These are phyloP conservation scores for Acanthamoeba castellanii DNA, from an alignment of 208 protist species.

Conservation along the genomic window DNA sequence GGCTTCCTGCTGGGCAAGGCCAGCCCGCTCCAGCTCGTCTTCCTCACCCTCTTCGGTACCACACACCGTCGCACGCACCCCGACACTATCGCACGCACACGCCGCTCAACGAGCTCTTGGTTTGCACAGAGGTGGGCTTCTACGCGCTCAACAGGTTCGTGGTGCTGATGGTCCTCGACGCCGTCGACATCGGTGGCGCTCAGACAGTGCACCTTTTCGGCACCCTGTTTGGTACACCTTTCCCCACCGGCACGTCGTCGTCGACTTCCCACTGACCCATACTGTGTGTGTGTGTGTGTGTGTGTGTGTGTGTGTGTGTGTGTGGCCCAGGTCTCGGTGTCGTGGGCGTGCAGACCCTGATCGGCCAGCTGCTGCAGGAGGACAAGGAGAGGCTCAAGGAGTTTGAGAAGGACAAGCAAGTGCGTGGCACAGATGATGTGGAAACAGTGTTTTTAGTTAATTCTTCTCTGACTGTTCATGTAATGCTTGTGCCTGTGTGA, in stretches of 20 bases:
- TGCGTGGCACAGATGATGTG: background rate
- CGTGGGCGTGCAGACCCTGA: background rate
- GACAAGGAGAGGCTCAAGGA: background rate
- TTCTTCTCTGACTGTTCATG: background rate
- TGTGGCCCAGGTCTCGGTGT: background rate
- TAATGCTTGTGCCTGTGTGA: background rate
- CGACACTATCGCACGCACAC: background rate
- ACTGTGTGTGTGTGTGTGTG: too few species aligned
- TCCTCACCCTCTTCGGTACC: constrained; percentile 53
- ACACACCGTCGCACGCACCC: too few species aligned
- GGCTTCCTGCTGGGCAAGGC: constrained; percentile 38
- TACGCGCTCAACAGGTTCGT: constrained; percentile 38
- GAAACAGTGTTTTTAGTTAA: too few species aligned
- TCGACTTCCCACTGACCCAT: background rate
- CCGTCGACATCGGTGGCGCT: constrained; percentile 51
- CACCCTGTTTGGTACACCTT: background rate
- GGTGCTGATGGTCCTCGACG: constrained; percentile 11
- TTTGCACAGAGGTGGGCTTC: constrained; percentile 6
- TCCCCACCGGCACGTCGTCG: background rate
- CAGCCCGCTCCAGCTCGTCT: constrained; percentile 10
- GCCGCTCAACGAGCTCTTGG: background rate
- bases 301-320: too few species aligned
- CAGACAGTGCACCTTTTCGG: constrained; percentile 54
- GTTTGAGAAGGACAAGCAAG: constrained; percentile 53
- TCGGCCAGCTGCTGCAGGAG: constrained; percentile 7